Evolutionary conservation across 352 stramenopile genomes (phyloP), one percentile per base, ranked within the genome.

Genomic region (Globisporangium carolinianum): DNA sequence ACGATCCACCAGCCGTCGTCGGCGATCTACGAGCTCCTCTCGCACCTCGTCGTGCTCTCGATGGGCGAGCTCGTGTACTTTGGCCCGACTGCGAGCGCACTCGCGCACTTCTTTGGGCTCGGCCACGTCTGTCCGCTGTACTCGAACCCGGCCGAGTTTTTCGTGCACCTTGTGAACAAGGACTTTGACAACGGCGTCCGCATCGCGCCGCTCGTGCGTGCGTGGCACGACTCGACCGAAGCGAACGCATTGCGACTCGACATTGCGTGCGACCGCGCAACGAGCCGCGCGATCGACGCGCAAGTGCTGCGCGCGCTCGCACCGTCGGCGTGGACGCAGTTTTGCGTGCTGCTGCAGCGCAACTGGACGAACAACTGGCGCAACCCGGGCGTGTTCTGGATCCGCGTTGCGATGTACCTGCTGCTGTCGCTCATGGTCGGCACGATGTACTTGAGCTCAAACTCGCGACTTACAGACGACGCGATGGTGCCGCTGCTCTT

Each of bases 1-100:
- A 92, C 85, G 47, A 93, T 96, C 62, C 86, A 96, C 66, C 85
- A 96, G 68, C 86, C 85, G n/a, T 89, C 74, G 15, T 91, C 85
- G 5, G 66, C 71, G 3, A 69, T 91, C 2, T 94, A 73, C 56
- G 69, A 76, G 35, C 71, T 88, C 62, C 72, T 94, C 42, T 74
- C 66, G n/a, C 86, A 93, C 57, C 53, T 94, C 1, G 60, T 73
- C 0, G 68, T 92, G 46, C 60, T 92, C 36, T 75, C 69, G 17
- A 63, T 66, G 38, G 94, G 94, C 10, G 66, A 97, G 58, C 81
- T 84, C 45, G 67, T 97, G 36, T 98, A 95, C 65, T 96, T 94
- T 63, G 91, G 92, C 6, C 72, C 86, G 0, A 68, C 96, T 47
- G 73, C 71, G n/a, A 58, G 54, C 24, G 64, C 71, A 6, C 57